Conservation (phyloP, 768 basidiomycete genomes). For the Serpula lacrymans region DNA sequence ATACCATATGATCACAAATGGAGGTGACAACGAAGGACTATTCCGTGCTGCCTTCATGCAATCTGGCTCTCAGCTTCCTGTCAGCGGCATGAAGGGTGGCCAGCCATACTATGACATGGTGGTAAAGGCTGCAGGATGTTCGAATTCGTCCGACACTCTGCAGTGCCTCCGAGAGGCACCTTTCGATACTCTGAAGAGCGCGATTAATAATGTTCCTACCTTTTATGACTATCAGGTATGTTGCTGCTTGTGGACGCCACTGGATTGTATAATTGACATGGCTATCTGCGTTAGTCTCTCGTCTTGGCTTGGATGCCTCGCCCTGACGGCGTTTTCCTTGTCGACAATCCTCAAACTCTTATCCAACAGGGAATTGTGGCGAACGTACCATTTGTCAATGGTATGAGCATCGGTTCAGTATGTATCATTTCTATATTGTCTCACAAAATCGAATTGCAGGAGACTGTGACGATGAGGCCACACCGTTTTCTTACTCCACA, state of each 20-base stretch:
- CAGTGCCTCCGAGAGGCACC: slow-evolving; percentile 38
- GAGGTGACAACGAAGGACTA: slow-evolving; percentile 41
- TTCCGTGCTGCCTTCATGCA: slow-evolving; percentile 53
- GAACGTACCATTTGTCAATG: slow-evolving; percentile 46
- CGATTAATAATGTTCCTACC: slow-evolving; percentile 36
- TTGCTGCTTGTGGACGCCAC: not conserved
- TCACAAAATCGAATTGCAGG: slow-evolving; percentile 24
- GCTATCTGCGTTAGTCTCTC: slow-evolving; percentile 32
- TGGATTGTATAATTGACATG: not conserved
- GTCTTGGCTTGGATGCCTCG: slow-evolving; percentile 47
- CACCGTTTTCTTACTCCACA: slow-evolving; percentile 28
- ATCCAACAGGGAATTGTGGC: slow-evolving; percentile 43
- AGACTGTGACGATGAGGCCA: slow-evolving; percentile 60
- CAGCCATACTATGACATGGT: slow-evolving; percentile 43
- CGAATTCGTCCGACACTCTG: slow-evolving; percentile 35
- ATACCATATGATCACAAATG: slow-evolving; percentile 47
- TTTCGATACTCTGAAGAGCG: slow-evolving; percentile 33
- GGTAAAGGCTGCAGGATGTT: slow-evolving; percentile 40
- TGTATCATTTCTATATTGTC: slow-evolving; percentile 4
- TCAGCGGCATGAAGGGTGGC: slow-evolving; percentile 39
- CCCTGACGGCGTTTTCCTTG: slow-evolving; percentile 48
- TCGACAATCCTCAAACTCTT: slow-evolving; percentile 39
- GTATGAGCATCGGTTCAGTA: slow-evolving; percentile 14
- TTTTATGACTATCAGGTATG: slow-evolving; percentile 39
- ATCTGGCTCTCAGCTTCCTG: slow-evolving; percentile 44